Base-by-base conservation (phyloP, 2,329 filamentous ascomycete species). In the Fusarium sp. region DNA sequence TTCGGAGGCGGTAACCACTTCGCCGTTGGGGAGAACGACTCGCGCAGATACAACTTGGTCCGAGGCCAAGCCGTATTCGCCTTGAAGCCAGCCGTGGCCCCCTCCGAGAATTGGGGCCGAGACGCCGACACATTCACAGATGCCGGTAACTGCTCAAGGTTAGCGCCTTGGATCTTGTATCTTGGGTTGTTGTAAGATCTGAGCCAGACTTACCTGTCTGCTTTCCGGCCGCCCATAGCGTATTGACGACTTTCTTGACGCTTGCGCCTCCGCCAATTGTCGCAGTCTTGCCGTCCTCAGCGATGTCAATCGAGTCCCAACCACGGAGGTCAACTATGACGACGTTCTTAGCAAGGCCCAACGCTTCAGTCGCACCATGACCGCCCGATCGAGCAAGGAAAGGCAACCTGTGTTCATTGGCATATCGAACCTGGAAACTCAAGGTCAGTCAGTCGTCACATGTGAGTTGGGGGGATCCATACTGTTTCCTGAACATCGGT, bases 1-100 rank as follows among this genome's bases (percentile, higher is more conserved):
- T 3, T 64, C 56, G 0, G 69, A 72, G 30, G 77, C 63, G 4
- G 61, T 75, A 16, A 60, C 58, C 11, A 73, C 47, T 6, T 63
- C 61, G 6, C 79, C 79, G 34, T 78, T 70, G 23, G 79, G 73
- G 7, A 77, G 65, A 6, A 81, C 80, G 2, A 81, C 67, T 16
- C 79, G 73, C 23, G 77, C 60, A 1, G 74, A 77, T 28, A 80
- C 40, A 34, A 81, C 74, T 36, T 79, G 77, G 59, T 82, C 81
- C 7, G 76, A 73, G 12, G 76, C 73, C 6, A 78, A 63, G n/a
- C 77, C 77, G 28, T 77, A 68, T 30, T 71, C 68, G 15, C 76
- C 75, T 43, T 79, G 75, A 1, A 76, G 71, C 54, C 75, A 73
- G 3, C 78, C 77, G 28, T 77, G 76, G 6, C 78, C 78, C 11